Evolutionary conservation across 371 early-diverging fungal species (phyloP).

Genomic region (Mortierella sp.): DNA sequence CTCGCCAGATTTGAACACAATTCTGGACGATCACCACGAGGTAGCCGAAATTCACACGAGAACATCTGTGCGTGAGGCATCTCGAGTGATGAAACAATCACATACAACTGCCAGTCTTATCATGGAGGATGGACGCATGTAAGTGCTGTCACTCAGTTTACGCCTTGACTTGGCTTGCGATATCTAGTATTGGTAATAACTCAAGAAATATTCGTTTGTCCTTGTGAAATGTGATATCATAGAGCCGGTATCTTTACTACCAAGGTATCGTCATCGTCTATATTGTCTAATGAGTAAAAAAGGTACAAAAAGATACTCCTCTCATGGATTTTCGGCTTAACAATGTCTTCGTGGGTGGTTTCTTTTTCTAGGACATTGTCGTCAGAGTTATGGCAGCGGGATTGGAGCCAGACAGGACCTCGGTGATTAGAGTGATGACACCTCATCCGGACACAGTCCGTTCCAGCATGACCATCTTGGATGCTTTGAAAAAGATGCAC

Average conservation of each 20-base stretch:
- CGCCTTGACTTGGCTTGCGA: too few relatives aligned
- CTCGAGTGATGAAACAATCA: slow-evolving; percentile 83
- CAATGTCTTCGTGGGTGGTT: too few relatives aligned
- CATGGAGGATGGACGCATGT: slow-evolving; percentile 78
- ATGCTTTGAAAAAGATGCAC: slow-evolving; percentile 91
- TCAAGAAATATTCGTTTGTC: too few relatives aligned
- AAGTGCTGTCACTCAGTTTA: too few relatives aligned
- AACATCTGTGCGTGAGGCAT: slow-evolving; percentile 90
- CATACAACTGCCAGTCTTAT: slow-evolving; percentile 91
- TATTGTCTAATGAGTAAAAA: too few relatives aligned
- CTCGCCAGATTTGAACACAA: slow-evolving; percentile 84
- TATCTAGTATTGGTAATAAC: too few relatives aligned
- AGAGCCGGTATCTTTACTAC: slow-evolving; percentile 91
- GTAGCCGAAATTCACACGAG: slow-evolving; percentile 76
- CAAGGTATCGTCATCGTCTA: too few relatives aligned
- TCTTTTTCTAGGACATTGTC: slow-evolving; percentile 80
- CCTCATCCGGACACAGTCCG: slow-evolving; percentile 91
- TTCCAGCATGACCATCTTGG: slow-evolving; percentile 81
- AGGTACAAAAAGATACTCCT: too few relatives aligned
- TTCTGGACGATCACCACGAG: slow-evolving; percentile 67
- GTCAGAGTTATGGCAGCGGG: slow-evolving; percentile 93
- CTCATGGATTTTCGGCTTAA: too few relatives aligned
- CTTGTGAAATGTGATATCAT: too few relatives aligned
- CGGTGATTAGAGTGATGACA: slow-evolving; percentile 93
- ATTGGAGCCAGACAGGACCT: slow-evolving; percentile 84